Base-by-base conservation (phyloP, 2,329 filamentous ascomycete genomes). In the Fusarium denticulatum region DNA sequence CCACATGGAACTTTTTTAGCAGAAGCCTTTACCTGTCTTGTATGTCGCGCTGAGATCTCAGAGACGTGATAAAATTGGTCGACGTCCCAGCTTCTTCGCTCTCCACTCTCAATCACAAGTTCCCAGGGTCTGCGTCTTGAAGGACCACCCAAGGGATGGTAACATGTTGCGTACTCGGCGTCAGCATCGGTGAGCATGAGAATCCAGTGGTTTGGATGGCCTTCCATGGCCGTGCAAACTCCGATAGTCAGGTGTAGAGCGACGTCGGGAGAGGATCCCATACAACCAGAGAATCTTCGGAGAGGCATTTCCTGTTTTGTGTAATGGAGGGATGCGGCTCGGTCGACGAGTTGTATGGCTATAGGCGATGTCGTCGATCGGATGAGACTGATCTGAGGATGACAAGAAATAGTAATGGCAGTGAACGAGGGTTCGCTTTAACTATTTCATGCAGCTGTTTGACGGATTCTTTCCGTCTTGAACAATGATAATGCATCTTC, bases 131-230 rank as follows among this genome's bases (percentile, higher is more conserved):
- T 22, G 28, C 22, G 36, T 8, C 20, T 22, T 10, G 46, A 24
- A 12, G 66, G 66, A 13, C 50, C 60, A 3, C 47, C 60, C 2
- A 15, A 24, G 13, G 30, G 7, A 4, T 46, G 60, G 28, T 50
- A 60, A 34, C 42, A 45, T 7, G 34, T 49, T 16, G 32, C 67
- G 22, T 37, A 45, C 22, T 52, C 60, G 7, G 43, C 39, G 22
- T 36, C 39, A 32, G 24, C 37, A n/a, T 70, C 53, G 26, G 36
- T 24, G 15, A 70, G 53, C 24, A 70, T 49, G 37, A 70, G 67
- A 22, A 64, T 20, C 67, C 67, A 70, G 24, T 49, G 40, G 28
- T 43, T 46, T 7, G 47, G 53, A 6, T 13, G 16, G 22, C 28
- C 24, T 22, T 64, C 40, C 16, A 11, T 24, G 14, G 18, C 24